Percentiles rank a stretch among this genome's conserved stretches.
These are phyloP conservation scores for Epichloe festucae DNA, from an alignment of 2,329 filamentous ascomycete species.

Conservation along the genomic window DNA sequence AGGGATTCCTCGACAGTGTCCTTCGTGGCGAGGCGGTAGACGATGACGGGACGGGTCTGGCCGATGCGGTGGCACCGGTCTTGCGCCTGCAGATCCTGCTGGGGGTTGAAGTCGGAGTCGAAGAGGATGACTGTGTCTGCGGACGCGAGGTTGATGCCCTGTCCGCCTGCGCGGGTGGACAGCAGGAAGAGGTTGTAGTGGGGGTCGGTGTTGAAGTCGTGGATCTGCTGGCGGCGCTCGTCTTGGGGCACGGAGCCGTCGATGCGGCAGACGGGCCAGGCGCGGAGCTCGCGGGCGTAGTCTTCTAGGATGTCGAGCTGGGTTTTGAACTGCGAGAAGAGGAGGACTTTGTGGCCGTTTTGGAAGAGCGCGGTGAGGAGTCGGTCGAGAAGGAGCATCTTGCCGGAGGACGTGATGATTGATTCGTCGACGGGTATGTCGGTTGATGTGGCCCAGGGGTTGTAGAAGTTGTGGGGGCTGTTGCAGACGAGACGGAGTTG, in stretches of 20 bases:
- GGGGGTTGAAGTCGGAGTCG: slow-evolving; percentile 84
- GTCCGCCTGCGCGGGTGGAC: slow-evolving; percentile 81
- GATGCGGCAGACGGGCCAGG: slow-evolving; percentile 77
- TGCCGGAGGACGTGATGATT: slow-evolving; percentile 77
- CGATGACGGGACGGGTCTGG: slow-evolving; percentile 79
- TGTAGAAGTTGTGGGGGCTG: slow-evolving; percentile 92
- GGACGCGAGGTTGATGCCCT: slow-evolving; percentile 85
- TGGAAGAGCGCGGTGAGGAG: slow-evolving; percentile 64
- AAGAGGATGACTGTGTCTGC: slow-evolving; percentile 91
- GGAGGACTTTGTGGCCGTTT: slow-evolving; percentile 75
- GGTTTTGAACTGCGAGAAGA: slow-evolving; percentile 94
- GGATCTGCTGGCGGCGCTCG: slow-evolving; percentile 57
- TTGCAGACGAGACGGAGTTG: slow-evolving; percentile 89
- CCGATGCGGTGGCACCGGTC: slow-evolving; percentile 92
- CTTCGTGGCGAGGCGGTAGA: slow-evolving; percentile 87
- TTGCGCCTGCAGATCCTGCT: slow-evolving; percentile 92
- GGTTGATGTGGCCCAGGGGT: slow-evolving; percentile 59
- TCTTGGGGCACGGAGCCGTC: slow-evolving; percentile 75
- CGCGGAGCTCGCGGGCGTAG: slow-evolving; percentile 63
- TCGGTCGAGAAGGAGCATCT: slow-evolving; percentile 88
- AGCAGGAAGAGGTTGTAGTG: slow-evolving; percentile 69
- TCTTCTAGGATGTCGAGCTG: slow-evolving; percentile 84
- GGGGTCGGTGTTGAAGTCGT: slow-evolving; percentile 54
- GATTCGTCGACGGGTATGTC: slow-evolving; percentile 58
- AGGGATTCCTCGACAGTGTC: slow-evolving; percentile 85